Conservation (phyloP, 768 basidiomycete genomes). For the Hypholoma sublateritium region DNA sequence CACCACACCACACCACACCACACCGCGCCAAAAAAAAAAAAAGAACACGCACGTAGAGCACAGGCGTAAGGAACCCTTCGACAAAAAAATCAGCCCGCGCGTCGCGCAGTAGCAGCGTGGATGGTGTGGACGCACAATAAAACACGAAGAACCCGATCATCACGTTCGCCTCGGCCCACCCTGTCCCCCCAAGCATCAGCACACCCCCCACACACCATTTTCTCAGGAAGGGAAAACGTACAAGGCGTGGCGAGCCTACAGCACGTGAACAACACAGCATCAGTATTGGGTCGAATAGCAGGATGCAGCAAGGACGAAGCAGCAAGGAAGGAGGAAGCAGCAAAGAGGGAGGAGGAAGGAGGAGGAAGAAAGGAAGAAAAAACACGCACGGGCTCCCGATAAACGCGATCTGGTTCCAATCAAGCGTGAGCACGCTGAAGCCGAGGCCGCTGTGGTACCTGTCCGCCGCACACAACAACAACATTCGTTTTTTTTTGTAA, state of each 20-base stretch:
- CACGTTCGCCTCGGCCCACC: slow-evolving; percentile 80
- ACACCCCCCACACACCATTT: no score
- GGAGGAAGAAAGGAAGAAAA: no score
- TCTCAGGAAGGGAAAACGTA: no score
- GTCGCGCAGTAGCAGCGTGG: no score
- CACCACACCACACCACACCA: no score
- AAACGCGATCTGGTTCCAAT: slow-evolving; percentile 70
- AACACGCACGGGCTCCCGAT: slow-evolving; percentile 59
- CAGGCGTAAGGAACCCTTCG: slow-evolving; percentile 53
- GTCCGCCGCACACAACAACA: not conserved
- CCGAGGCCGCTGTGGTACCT: slow-evolving; percentile 52
- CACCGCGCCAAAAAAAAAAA: not conserved
- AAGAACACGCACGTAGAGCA: slow-evolving; percentile 38
- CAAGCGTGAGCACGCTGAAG: slow-evolving; percentile 54
- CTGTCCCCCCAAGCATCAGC: slow-evolving; percentile 20
- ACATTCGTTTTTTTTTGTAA: not conserved
- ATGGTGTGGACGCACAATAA: slow-evolving; percentile 60
- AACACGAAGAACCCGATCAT: slow-evolving; percentile 61
- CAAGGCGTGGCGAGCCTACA: slow-evolving; percentile 48
- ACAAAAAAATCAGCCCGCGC: no score
- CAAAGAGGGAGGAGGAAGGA: no score
- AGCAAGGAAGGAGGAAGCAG: no score
- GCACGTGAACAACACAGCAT: not conserved
- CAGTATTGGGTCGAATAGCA: no score
- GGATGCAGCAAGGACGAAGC: no score